Percentiles rank a stretch among this genome's conserved stretches.
phyloP scores from a whole-genome alignment of 2,329 filamentous ascomycete species.

The Colletotrichum acutatum region DNA sequence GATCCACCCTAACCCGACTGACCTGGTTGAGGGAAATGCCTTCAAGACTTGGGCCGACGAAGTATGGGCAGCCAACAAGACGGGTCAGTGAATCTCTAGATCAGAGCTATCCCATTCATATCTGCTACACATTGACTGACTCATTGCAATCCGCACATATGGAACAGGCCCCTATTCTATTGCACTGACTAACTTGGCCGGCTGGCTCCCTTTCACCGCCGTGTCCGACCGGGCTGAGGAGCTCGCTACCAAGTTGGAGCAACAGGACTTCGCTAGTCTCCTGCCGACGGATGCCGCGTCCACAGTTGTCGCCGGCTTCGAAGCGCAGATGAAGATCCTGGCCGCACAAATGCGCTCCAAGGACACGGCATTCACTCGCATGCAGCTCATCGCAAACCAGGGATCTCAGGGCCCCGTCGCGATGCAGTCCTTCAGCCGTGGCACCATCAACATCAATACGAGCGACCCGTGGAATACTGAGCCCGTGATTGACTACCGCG shows the following conservation, averaged over 20 bases:
- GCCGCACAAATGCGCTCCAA: conserved; percentile 47
- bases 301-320: conserved; percentile 49
- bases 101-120: no score
- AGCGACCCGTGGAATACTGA: conserved; percentile 47
- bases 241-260: conserved; percentile 45
- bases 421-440: conserved; percentile 49
- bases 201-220: conserved; percentile 49
- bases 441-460: conserved; percentile 51
- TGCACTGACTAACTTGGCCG: conserved; percentile 47
- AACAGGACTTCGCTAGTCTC: conserved; percentile 45
- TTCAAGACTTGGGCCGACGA: conserved; percentile 36
- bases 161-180: conserved; percentile 43
- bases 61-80: conserved; percentile 19
- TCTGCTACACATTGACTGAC: neutral
- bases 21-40: conserved; percentile 24
- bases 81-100: conserved; percentile 24
- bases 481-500: conserved; percentile 52
- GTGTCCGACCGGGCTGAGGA: conserved; percentile 45
- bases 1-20: conserved; percentile 29
- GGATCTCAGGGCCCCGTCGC: conserved; percentile 39
- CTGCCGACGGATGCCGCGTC: conserved; percentile 45
- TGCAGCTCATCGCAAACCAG: conserved; percentile 38
- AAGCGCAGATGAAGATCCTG: conserved; percentile 50
- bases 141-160: no score
- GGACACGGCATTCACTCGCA: conserved; percentile 48